Evolutionary conservation across 805 yeast species (phyloP).

Genomic region (Cyberlindnera americana): DNA sequence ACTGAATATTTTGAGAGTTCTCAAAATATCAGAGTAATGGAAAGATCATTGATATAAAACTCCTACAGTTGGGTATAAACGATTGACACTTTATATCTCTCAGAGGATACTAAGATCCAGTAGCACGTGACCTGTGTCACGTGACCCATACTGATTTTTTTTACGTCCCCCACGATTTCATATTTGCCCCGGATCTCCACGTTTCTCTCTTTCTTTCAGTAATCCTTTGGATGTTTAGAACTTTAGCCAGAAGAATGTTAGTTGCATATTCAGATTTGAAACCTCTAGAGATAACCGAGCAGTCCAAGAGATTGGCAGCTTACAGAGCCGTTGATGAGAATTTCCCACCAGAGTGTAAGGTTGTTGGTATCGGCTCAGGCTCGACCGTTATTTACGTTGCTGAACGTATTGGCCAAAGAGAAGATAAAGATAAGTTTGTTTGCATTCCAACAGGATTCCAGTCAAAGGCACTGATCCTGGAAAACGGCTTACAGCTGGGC

Average conservation of each 20-base stretch:
- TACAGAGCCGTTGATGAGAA: conserved; percentile 90
- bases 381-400: conserved; percentile 97
- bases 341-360: conserved; percentile 61
- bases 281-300: conserved; percentile 51
- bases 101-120: no score
- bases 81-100: no score
- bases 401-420: conserved; percentile 78
- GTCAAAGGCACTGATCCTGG: conserved; percentile 78
- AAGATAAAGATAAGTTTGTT: conserved; percentile 50
- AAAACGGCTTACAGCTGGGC: conserved; percentile 75
- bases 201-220: no score
- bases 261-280: conserved; percentile 26
- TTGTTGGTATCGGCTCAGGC: conserved; percentile 95
- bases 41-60: no score
- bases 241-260: conserved; percentile 19
- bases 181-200: neutral
- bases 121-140: no score
- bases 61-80: no score
- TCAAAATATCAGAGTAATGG: no score
- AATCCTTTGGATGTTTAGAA: no score
- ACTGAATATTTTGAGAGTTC: no score
- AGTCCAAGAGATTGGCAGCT: conserved; percentile 88
- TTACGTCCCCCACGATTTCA: neutral
- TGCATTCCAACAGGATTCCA: conserved; percentile 98
- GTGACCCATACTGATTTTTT: no score